Evolutionary conservation across 495 filamentous ascomycete species (phyloP), one percentile per base, ranked within the genome.

Genomic region (Copromyces sp.): DNA sequence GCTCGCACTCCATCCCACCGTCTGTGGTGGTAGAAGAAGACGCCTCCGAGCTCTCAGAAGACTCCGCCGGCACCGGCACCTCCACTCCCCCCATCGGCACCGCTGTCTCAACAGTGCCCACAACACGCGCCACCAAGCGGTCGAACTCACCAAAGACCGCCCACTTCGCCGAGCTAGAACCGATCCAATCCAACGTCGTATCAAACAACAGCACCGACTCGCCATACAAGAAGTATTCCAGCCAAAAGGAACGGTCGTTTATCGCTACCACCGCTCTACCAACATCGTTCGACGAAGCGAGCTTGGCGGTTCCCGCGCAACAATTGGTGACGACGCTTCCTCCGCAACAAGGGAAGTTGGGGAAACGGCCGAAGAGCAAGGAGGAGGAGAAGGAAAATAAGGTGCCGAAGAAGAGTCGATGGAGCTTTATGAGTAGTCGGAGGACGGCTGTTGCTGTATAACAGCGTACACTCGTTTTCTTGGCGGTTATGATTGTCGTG

Each of bases 351-450:
- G 45, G 72, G 5, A 77, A 77, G 70, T 39, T 71, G 39, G 68
- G 73, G 45, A 81, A 79, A 74, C 76, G 78, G 39, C 74, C 70
- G 70, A 80, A 81, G 71, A 69, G 11, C 5, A 41, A 59, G 12
- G 37, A 39, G 39, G 39, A 45, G 38, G 47, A 45, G n/a, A 47
- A 9, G 44, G 17, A 17, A 45, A 45, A 3, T 4, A 78, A 78
- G 45, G 61, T 71, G 59, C 69, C 61, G 1, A 80, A 77, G 71
- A 79, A 73, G 74, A 78, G 70, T 39, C 71, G 77, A 20, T 80
- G 77, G 77, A 77, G 76, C 40, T 69, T 77, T 29, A 41, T 74
- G 70, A 72, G 75, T 39, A 75, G 72, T 39, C 75, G 74, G 69
- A 76, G 69, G 37, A 35, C 79, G 7, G 75, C 72, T 0, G 72